A percentile compares a stretch with the other conserved stretches of the same genome.
phyloP scores from a whole-genome alignment of 2,329 filamentous ascomycete species.

The Sporothrix euskadiensis region DNA sequence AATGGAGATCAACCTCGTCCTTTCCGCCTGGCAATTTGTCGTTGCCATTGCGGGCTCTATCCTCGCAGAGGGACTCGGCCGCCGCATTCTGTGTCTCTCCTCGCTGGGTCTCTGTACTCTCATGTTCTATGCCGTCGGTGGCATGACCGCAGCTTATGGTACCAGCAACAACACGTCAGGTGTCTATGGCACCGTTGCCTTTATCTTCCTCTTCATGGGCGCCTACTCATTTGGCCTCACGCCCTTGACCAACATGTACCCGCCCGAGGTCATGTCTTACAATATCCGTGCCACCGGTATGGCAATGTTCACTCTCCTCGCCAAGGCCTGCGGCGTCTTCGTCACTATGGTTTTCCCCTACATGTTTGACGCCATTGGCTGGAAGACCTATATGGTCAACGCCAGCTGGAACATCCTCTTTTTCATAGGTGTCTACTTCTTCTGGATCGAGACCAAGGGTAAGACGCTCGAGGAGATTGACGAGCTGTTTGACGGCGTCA shows the following conservation, averaged over 20 bases:
- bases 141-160: constrained; percentile 45
- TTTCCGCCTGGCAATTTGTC: constrained; percentile 33
- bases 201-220: constrained; percentile 57
- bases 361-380: constrained; percentile 49
- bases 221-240: constrained; percentile 55
- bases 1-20: constrained; percentile 33
- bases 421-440: constrained; percentile 47
- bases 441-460: constrained; percentile 50
- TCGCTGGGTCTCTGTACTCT: constrained; percentile 41
- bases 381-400: constrained; percentile 54
- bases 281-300: constrained; percentile 46
- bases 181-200: constrained; percentile 41
- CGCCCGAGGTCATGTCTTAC: constrained; percentile 45
- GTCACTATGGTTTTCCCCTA: constrained; percentile 49
- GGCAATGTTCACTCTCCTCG: constrained; percentile 46
- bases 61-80: constrained; percentile 34
- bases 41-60: constrained; percentile 33
- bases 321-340: constrained; percentile 48
- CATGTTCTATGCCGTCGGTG: constrained; percentile 38
- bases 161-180: constrained; percentile 25
- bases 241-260: constrained; percentile 50
- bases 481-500: constrained; percentile 10
- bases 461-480: constrained; percentile 30
- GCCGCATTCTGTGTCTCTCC: constrained; percentile 41
- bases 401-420: constrained; percentile 46